These are phyloP conservation scores for Borealophlyctis nickersoniae DNA, from an alignment of 192 early-diverging fungal species.

Conservation along the genomic window DNA sequence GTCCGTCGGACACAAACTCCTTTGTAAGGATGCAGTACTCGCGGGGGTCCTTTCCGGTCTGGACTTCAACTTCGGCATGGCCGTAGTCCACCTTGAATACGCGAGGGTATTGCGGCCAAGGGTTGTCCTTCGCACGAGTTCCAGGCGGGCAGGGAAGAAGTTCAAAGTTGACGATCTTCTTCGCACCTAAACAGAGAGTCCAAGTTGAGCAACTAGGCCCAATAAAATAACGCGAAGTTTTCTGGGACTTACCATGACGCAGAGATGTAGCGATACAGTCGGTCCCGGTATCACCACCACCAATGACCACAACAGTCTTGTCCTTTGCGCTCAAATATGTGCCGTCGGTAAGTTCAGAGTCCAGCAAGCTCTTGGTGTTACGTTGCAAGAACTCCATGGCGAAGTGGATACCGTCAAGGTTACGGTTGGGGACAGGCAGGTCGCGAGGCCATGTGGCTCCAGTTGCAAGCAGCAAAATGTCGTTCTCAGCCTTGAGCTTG, in stretches of 20 bases:
- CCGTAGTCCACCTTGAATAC: slow-evolving; percentile 97
- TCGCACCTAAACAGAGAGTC: slow-evolving; percentile 56
- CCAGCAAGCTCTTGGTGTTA: slow-evolving; percentile 84
- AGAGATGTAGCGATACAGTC: slow-evolving; percentile 95
- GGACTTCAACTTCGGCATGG: slow-evolving; percentile 83
- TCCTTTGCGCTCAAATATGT: slow-evolving; percentile 81
- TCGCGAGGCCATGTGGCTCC: slow-evolving; percentile 99
- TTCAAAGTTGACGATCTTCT: slow-evolving; percentile 93
- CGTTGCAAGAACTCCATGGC: slow-evolving; percentile 96
- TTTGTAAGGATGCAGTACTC: slow-evolving; percentile 94
- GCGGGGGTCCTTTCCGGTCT: slow-evolving; percentile 92
- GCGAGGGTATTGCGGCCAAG: slow-evolving; percentile 96
- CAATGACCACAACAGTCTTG: slow-evolving; percentile 95
- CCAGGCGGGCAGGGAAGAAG: slow-evolving; percentile 90
- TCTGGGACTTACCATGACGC: slow-evolving; percentile 60
- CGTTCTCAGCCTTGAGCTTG: slow-evolving; percentile 64
- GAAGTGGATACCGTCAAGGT: slow-evolving; percentile 90
- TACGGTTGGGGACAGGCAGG: slow-evolving; percentile 80
- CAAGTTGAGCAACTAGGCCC: neutral
- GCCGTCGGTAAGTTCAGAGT: slow-evolving; percentile 71
- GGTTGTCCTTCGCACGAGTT: slow-evolving; percentile 82
- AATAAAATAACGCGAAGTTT: neutral
- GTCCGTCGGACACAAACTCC: slow-evolving; percentile 83
- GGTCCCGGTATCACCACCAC: slow-evolving; percentile 96
- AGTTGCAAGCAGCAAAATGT: slow-evolving; percentile 83